Evolutionary conservation across 2,329 filamentous ascomycete genomes (phyloP), one percentile per base, ranked within the genome.

Genomic region (Fusarium sp.): DNA sequence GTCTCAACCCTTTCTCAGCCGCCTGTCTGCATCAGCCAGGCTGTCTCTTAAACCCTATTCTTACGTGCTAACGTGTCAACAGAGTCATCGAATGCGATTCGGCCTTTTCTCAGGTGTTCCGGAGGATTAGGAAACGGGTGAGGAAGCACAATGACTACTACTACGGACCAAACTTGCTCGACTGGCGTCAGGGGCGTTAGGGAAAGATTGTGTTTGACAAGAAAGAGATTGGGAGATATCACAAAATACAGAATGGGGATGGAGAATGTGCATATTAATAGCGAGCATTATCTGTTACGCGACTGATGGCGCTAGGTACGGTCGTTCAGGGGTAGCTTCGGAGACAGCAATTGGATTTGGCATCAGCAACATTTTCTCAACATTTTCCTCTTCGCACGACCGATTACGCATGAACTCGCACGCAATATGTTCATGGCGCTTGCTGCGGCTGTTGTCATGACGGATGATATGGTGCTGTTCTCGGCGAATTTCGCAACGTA

Each of bases 61-160:
- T 69, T 60, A 48, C 59, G 14, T 67, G 67, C 82, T 83, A 75
- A 81, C 72, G 16, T 65, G 56, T 56, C 35, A 58, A 73, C 83
- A 95, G 92, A 94, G 92, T 83, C 93, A 95, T 84, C 92, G 93
- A 70, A 92, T 94, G 88, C 90, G 93, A 79, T 92, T 95, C 82
- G 92, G 92, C 63, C 85, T 94, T 70, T 94, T 95, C 82, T 93
- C 92, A 69, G 91, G 91, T 37, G 84, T 89, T 71, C 91, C 91
- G 52, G 92, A 94, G 78, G 92, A 93, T 65, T 78, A 78, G 69
- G 60, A 50, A 41, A 41, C 29, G 52, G 67, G 56, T 37, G 35
- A 33, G 50, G 60, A 52, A 61, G 35, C 20, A 54, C 57, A 74
- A 72, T 54, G 66, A 67, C 67, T 69, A 67, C 60, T 62, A 62